Conservation (phyloP, 257 asterid genomes). For the Gentiana macrophylla region DNA sequence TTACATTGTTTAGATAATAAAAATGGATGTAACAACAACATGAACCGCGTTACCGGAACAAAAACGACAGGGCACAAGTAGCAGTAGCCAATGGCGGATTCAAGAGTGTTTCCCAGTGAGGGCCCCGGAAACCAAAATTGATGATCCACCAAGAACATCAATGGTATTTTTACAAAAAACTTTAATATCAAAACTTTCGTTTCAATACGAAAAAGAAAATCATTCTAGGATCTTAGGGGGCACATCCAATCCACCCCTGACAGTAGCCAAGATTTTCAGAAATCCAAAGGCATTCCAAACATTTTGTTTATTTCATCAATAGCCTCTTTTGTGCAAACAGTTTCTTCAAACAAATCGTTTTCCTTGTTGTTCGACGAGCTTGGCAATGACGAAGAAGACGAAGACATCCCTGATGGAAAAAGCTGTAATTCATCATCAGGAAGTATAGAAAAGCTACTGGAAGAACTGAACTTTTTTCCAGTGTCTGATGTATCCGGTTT, state of each 20-base stretch:
- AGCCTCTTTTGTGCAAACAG: conserved; percentile 83
- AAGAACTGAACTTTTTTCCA: conserved; percentile 16
- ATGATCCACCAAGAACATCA: no score
- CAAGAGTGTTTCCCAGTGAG: no score
- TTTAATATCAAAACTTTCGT: no score
- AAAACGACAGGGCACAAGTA: no score
- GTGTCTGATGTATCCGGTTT: conserved; percentile 32
- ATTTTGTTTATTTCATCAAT: conserved; percentile 78
- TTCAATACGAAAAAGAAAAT: no score
- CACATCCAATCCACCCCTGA: neutral
- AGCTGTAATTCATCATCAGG: conserved; percentile 46
- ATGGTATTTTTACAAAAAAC: no score
- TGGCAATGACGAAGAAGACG: conserved; percentile 6
- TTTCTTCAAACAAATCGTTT: conserved; percentile 61
- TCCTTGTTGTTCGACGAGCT: conserved; percentile 26
- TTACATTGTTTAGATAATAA: no score
- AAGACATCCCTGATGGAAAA: conserved; percentile 23
- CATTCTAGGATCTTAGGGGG: no score
- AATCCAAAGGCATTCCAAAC: conserved; percentile 84
- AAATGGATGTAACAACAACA: no score
- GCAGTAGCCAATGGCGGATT: no score
- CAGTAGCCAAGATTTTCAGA: conserved; percentile 40
- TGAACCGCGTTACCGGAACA: no score
- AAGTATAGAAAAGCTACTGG: conserved; percentile 55
- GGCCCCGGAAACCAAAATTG: no score